Percentiles rank a stretch among this genome's conserved stretches.
Conservation (phyloP, 2,329 filamentous ascomycete species). For the Fusarium equiseti region DNA sequence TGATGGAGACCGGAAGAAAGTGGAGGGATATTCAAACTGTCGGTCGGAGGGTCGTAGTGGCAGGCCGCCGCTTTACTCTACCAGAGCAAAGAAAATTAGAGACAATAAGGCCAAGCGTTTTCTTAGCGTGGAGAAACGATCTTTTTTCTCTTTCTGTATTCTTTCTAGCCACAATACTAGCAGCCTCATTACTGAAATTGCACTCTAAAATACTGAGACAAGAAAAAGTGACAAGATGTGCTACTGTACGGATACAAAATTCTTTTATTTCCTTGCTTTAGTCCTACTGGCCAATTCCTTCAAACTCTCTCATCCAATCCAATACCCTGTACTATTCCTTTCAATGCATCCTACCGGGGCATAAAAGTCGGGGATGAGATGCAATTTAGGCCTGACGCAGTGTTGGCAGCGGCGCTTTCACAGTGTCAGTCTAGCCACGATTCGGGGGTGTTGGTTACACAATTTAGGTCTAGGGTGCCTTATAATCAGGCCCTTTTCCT, state of each 20-base stretch:
- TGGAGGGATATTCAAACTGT: constrained; percentile 41
- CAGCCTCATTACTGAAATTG: constrained; percentile 27
- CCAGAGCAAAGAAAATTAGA: constrained; percentile 9
- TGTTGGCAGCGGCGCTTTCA: constrained; percentile 4
- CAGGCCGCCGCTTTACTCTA: neutral
- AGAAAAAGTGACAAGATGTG: neutral
- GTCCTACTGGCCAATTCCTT: constrained; percentile 31
- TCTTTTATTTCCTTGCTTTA: neutral
- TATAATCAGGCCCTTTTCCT: constrained; percentile 17
- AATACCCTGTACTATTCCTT: constrained; percentile 17
- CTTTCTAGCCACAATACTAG: constrained; percentile 11
- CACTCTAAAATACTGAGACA: neutral
- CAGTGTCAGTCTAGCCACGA: neutral
- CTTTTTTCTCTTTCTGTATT: neutral
- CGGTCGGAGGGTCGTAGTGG: constrained; percentile 25
- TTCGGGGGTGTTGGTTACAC: neutral
- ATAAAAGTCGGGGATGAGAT: constrained; percentile 14
- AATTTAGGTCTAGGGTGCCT: neutral
- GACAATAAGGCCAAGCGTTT: constrained; percentile 15
- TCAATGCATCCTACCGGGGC: neutral
- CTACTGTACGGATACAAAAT: neutral
- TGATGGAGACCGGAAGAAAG: constrained; percentile 40
- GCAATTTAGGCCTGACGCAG: constrained; percentile 7
- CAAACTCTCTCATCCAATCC: constrained; percentile 3
- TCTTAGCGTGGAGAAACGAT: constrained; percentile 7